phyloP scores from a whole-genome alignment of 2,329 filamentous ascomycete species.

The Dothistroma pini region DNA sequence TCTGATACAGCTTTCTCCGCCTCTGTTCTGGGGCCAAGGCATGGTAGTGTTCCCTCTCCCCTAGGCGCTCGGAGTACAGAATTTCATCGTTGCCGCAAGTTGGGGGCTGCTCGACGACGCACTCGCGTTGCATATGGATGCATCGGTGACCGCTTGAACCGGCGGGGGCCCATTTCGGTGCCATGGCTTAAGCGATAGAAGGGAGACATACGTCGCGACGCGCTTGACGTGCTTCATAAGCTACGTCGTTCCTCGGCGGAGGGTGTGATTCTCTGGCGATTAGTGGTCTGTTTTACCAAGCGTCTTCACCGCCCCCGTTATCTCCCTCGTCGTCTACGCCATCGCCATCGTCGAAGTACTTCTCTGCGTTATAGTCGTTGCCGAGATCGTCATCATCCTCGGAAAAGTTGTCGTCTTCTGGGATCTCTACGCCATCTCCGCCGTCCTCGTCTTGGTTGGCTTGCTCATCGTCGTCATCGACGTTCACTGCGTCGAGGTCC shows the following conservation, averaged over 20 bases:
- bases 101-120: not conserved
- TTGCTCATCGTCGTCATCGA: constrained; percentile 42
- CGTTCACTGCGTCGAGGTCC: constrained; percentile 7
- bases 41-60: not conserved
- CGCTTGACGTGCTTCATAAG: not conserved
- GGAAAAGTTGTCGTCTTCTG: constrained; percentile 46
- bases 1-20: not conserved
- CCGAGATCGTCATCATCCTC: constrained; percentile 56
- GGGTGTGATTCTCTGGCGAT: not conserved
- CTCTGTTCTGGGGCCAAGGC: too few relatives aligned
- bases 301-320: constrained; percentile 23
- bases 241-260: not conserved
- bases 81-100: not conserved
- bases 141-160: not conserved
- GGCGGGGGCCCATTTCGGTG: not conserved
- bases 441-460: constrained; percentile 62
- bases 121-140: not conserved
- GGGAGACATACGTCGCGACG: not conserved
- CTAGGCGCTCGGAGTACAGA: not conserved
- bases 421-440: constrained; percentile 20
- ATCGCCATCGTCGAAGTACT: constrained; percentile 47
- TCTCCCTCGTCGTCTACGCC: constrained; percentile 40
- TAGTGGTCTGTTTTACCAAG: constrained; percentile 20
- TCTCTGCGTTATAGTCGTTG: constrained; percentile 53
- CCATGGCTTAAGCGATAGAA: not conserved